phyloP scores from a whole-genome alignment of 1,284 basidiomycete genomes.

The Pseudomicrostroma phylloplanum region DNA sequence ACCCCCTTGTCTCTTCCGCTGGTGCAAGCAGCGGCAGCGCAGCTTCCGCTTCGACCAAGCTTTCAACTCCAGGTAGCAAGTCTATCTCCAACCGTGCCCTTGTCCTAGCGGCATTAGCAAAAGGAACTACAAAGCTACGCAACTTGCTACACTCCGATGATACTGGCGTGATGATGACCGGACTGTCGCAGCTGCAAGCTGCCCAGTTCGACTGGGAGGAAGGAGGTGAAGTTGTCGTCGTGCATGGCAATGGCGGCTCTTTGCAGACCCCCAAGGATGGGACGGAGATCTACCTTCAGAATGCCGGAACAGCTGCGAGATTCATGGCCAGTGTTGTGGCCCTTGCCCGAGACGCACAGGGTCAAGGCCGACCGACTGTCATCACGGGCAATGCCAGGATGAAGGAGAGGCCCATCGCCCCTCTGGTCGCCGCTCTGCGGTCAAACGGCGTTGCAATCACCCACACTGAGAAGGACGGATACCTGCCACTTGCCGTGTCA shows the following conservation, averaged over 20 bases:
- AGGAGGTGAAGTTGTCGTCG: slow-evolving; percentile 82
- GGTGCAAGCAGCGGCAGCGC: slow-evolving; percentile 9
- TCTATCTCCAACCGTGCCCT: slow-evolving; percentile 93
- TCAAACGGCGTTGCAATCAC: slow-evolving; percentile 73
- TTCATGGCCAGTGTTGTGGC: slow-evolving; percentile 96
- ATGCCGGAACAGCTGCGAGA: slow-evolving; percentile 94
- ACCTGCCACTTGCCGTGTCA: slow-evolving; percentile 76
- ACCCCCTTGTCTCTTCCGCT: slow-evolving; percentile 12
- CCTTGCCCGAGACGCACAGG: slow-evolving; percentile 52
- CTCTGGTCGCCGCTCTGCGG: slow-evolving; percentile 83
- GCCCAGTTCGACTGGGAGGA: slow-evolving; percentile 89
- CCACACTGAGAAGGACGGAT: slow-evolving; percentile 74
- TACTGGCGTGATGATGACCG: slow-evolving; percentile 97
- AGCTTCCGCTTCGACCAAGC: slow-evolving; percentile 57
- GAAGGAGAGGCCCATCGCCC: slow-evolving; percentile 92
- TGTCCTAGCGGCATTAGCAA: slow-evolving; percentile 83
- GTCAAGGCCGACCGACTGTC: slow-evolving; percentile 49
- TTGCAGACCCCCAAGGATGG: slow-evolving; percentile 56
- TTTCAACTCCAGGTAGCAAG: slow-evolving; percentile 93
- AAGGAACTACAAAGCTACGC: slow-evolving; percentile 77
- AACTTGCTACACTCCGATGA: slow-evolving; percentile 96
- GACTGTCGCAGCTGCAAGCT: slow-evolving; percentile 68
- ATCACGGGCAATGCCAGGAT: slow-evolving; percentile 97
- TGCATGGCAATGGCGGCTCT: slow-evolving; percentile 74
- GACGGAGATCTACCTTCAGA: slow-evolving; percentile 90